Evolutionary conservation across 192 early-diverging fungal genomes (phyloP), one percentile per base, ranked within the genome.

Genomic region (Coemansia sp.): DNA sequence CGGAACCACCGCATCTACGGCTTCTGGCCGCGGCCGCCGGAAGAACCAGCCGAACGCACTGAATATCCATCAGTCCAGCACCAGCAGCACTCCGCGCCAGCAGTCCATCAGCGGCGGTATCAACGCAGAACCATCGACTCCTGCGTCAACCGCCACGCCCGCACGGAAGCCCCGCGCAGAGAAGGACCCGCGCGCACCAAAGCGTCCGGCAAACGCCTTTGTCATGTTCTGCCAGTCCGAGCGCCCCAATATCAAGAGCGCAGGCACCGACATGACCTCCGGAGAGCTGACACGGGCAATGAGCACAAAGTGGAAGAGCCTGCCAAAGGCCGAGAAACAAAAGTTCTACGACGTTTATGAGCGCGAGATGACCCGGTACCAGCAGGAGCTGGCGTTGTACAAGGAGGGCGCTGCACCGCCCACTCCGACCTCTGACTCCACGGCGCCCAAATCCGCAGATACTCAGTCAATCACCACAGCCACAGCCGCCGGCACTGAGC

Each of bases 171-270:
- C 75, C 23, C 68, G 71, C 39, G 61, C 68, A 21, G 75, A 76
- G 6, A 81, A 79, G 68, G 84, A 85, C 64, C 84, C 84, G 0
- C 75, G 71, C 41, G 79, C 79, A 9, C 84, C 84, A 9, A 75
- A 73, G 58, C 75, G 79, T 11, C 84, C 84, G 12, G 79, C 79
- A 9, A 85, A 85, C 42, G 84, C 84, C 0, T 85, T 81, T 67
- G 79, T 85, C 18, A 63, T 81, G 19, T 85, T 77, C 63, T 81
- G 84, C 54, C 79, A 85, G 69, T 71, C 68, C 41, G 79, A 79
- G 69, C 73, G 79, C 15, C 74, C 79, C 12, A 71, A 67, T 38
- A 73, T 82, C 54, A 81, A 81, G 58, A 78, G 70, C 48, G 65
- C 65, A 0, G 63, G 73, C 50, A 73, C 67, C 1, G 76, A 76